Evolutionary conservation across 2,329 filamentous ascomycete genomes (phyloP).

Genomic region (Epichloe coenophiala): DNA sequence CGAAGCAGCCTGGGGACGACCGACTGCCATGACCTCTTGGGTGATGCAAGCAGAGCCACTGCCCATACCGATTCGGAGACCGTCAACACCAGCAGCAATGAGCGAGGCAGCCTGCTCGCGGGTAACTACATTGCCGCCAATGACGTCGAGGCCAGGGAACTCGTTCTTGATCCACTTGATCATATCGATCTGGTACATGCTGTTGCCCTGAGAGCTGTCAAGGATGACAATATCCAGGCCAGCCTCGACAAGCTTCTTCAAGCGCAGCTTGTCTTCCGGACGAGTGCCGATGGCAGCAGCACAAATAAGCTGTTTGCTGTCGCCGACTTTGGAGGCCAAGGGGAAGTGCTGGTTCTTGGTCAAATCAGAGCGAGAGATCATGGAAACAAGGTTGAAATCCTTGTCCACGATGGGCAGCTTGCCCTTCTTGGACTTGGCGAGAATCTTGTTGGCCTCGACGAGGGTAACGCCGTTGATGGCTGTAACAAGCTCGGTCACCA

Average conservation of each 20-base stretch:
- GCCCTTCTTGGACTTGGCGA: constrained; percentile 94
- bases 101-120: constrained; percentile 86
- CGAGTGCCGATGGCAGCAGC: constrained; percentile 92
- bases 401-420: constrained; percentile 88
- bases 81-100: constrained; percentile 89
- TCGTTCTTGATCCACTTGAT: constrained; percentile 87
- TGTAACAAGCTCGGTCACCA: constrained; percentile 90
- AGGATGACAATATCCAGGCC: constrained; percentile 91
- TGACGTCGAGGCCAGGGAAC: constrained; percentile 79
- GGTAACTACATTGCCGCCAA: constrained; percentile 96
- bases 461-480: constrained; percentile 73
- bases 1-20: constrained; percentile 85
- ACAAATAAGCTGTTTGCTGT: constrained; percentile 95
- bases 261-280: constrained; percentile 77
- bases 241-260: constrained; percentile 81
- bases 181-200: constrained; percentile 98
- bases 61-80: constrained; percentile 96
- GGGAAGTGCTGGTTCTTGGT: constrained; percentile 99
- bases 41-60: constrained; percentile 97
- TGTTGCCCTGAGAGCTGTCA: constrained; percentile 95
- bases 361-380: constrained; percentile 87
- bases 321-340: constrained; percentile 84
- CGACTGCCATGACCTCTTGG: constrained; percentile 98
- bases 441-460: constrained; percentile 79
- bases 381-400: constrained; percentile 73